Conservation (phyloP, 257 asterid species). For the Plectranthus barbatus region DNA sequence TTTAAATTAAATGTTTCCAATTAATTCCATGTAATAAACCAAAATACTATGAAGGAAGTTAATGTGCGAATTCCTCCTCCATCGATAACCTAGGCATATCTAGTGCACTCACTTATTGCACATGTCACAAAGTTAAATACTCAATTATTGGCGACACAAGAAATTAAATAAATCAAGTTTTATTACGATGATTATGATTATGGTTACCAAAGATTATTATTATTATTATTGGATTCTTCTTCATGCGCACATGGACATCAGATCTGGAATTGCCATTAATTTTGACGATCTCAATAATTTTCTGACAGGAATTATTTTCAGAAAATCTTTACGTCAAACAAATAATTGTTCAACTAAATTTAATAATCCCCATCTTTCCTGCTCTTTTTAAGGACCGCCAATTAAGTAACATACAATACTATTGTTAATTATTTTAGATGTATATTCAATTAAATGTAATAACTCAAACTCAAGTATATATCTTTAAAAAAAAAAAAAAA, state of each 20-base stretch:
- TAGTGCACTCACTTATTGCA: slow-evolving; percentile 22
- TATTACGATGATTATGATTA: neutral
- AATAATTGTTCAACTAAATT: neutral
- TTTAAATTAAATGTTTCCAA: too few relatives aligned
- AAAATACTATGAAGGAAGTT: too few relatives aligned
- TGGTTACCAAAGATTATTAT: neutral
- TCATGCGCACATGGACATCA: slow-evolving; percentile 37
- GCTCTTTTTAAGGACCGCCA: neutral
- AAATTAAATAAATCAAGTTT: slow-evolving; percentile 7
- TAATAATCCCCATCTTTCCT: neutral
- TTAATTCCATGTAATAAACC: too few relatives aligned
- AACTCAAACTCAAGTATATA: too few relatives aligned
- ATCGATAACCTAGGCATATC: too few relatives aligned
- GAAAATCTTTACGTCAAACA: neutral
- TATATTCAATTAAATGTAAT: too few relatives aligned
- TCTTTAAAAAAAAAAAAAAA: too few relatives aligned
- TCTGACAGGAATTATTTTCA: neutral
- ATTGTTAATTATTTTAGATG: neutral
- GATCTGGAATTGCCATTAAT: slow-evolving; percentile 24
- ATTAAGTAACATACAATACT: slow-evolving; percentile 7
- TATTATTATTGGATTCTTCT: neutral
- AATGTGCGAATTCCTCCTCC: too few relatives aligned
- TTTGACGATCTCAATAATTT: neutral
- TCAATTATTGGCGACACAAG: slow-evolving; percentile 48
- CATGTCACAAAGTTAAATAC: slow-evolving; percentile 14